Evolutionary conservation across 495 filamentous ascomycete species (phyloP).

Genomic region (Aspergillus egyptiacus): DNA sequence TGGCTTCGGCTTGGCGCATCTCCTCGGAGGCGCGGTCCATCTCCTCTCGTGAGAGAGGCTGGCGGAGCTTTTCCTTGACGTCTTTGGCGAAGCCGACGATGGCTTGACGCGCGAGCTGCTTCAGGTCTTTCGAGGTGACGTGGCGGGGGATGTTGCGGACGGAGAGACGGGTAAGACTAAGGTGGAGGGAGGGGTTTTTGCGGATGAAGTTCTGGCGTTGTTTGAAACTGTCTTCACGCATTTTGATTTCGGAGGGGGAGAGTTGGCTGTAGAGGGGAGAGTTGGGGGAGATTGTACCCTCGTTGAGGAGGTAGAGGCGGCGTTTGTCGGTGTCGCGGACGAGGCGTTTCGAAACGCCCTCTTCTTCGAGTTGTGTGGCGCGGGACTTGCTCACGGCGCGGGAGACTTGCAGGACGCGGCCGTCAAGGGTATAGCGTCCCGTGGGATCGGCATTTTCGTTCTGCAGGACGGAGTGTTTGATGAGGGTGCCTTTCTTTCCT

Average conservation of each 20-base stretch:
- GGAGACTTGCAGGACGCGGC: conserved; percentile 76
- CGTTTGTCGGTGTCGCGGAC: conserved; percentile 81
- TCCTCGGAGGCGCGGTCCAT: conserved; percentile 65
- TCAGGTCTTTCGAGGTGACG: conserved; percentile 81
- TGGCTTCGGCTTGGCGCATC: conserved; percentile 71
- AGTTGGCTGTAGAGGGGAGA: conserved; percentile 71
- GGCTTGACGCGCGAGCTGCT: conserved; percentile 80
- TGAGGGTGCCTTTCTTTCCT: conserved; percentile 33
- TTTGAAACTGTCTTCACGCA: conserved; percentile 80
- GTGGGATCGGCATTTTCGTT: conserved; percentile 68
- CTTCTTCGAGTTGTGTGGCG: conserved; percentile 66
- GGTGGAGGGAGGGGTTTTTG: conserved; percentile 80
- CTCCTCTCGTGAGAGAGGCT: conserved; percentile 83
- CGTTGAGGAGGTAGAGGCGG: conserved; percentile 80
- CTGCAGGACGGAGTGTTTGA: conserved; percentile 76
- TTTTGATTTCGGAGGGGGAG: conserved; percentile 71
- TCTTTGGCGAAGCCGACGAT: conserved; percentile 91
- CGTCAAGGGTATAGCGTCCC: conserved; percentile 83
- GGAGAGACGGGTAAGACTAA: conserved; percentile 88
- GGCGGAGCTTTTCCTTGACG: conserved; percentile 64
- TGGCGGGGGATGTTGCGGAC: conserved; percentile 86
- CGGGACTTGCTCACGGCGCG: conserved; percentile 77
- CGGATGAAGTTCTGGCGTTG: conserved; percentile 88
- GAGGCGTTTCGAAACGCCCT: conserved; percentile 56
- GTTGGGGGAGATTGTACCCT: conserved; percentile 70